Evolutionary conservation across 2,329 filamentous ascomycete species (phyloP), one percentile per base, ranked within the genome.

Genomic region (Zelopaecilomyces penicillatus): DNA sequence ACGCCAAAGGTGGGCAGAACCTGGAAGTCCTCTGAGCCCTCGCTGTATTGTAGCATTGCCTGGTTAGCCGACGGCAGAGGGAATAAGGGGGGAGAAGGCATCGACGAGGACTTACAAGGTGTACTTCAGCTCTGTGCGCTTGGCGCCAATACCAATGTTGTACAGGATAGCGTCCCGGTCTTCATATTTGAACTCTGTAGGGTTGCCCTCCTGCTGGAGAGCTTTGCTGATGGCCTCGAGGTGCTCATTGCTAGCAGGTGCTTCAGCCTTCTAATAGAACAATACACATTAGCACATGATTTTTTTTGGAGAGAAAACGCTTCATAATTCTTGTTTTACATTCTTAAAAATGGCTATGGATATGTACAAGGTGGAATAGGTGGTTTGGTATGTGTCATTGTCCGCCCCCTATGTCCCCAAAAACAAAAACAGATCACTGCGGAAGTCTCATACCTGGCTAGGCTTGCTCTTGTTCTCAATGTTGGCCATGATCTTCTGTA

Each of bases 1-100:
- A 97, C 93, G 63, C 90, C 93, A 59, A 87, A 98, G n/a, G 89
- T 94, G 43, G 93, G 93, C 43, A 97, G 74, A 43, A 87, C 83
- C 65, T 96, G 88, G 80, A 98, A 98, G 64, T 93, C 78, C 44
- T 96, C 89, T 59, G 82, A 71, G 59, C 87, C 86, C 74, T 98
- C 93, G 61, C 70, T 70, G 44, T 41, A n/a, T 36, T 11, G 34
- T n/a, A 8, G 30, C 29, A 29, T 51, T n/a, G 44, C 49, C 42
- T 49, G 46, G 11, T 19, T 19, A 19, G 19, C 19, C 2, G 19
- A 19, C 2, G 3, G 27, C 4, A 9, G 28, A 30, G 19, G 34
- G 28, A 41, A 5, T 3, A 6, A 11, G 11, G 8, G 10, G 6
- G 9, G 2, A 10, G 11, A 6, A 30, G 19, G 19, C 19, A 8